Evolutionary conservation across 164 flowering plant species (phyloP), one percentile per base, ranked within the genome.

Genomic region (Vitis cinerea): DNA sequence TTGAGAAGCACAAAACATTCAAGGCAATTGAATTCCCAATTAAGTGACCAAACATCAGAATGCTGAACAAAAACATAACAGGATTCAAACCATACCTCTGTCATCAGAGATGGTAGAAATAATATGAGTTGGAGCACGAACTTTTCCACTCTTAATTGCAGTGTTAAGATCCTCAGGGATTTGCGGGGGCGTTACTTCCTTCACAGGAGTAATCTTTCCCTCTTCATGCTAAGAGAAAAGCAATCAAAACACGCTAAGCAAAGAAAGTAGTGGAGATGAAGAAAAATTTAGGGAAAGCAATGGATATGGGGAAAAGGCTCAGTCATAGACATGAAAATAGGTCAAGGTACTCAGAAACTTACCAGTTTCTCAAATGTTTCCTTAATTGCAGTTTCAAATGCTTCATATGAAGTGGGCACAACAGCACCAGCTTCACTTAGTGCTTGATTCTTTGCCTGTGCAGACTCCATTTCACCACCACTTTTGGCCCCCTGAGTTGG

Each of bases 391-490:
- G 71, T 65, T 83, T 96, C 99, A 66, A 96, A 76, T 68, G 95
- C 93, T 83, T 96, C 99, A 77, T 76, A 96, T 30, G 98, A 96
- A 71, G 93, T 90, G 68, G 99, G 99, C 73, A 96, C 98, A 80
- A 89, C 78, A 65, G 99, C 98, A 73, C 98, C 98, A 69, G 94
- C 99, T 6, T 93, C 99, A 69, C 76, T 89, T 16, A 96, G 79
- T 68, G 99, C 97, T 80, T 93, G 86, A 73, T 96, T 96, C 78
- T 96, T 96, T 51, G 97, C 99, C 74, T 96, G 98, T 53, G 99
- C 99, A 71, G 99, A 96, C 72, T 96, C 99, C 95, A 93, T 78
- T 75, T 93, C 99, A 60, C 95, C 97, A 61, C 99, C 99, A 85
- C 98, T 93, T 81, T 91, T 96, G 54, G 98, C 99, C 47, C 98